Evolutionary conservation across 1,139 yeast species (phyloP), one percentile per base, ranked within the genome.

Genomic region (Pneumocystis sp.): DNA sequence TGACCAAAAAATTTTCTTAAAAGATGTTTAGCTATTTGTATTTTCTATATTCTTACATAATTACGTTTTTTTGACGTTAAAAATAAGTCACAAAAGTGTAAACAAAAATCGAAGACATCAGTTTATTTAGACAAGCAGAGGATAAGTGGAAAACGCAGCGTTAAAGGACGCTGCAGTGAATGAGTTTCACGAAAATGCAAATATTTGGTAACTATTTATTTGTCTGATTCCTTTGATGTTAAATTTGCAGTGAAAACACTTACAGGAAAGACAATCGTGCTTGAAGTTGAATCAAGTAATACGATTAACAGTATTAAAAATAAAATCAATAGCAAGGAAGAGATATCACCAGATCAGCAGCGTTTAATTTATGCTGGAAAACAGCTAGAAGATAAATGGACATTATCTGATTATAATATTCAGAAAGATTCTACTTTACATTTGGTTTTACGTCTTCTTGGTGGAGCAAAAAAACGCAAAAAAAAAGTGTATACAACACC

Each of bases 401-500:
- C 97, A 73, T 84, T 93, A 75, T 87, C 96, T 74, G 98, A 93
- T 85, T 93, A 93, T 96, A 91, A 93, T 95, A 93, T 93, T 83
- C 97, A 91, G 84, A 93, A 93, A 89, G 98, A 93, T 85, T 93
- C 98, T 73, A 93, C 97, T 73, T 82, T 93, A 73, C 97, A 93
- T 83, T 86, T 93, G 82, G 97, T 93, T 77, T 83, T 93, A 73
- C 91, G 98, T 87, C 72, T 74, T 19, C 73, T 75, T 66, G 77
- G 77, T 69, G 76, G 77, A 37, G 97, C 97, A 88, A 93, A 93
- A 88, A 93, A 93, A 90, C 91, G 96, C 89, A 89, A 89, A 90
- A 90, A 90, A 91, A 95, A 95, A 96, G 97, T 90, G 80, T 95
- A 93, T 93, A 91, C 97, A 85, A 93, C 98, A 80, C 99, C 99